Base-by-base conservation (phyloP, 768 basidiomycete species). In the Sarcodon sp. region DNA sequence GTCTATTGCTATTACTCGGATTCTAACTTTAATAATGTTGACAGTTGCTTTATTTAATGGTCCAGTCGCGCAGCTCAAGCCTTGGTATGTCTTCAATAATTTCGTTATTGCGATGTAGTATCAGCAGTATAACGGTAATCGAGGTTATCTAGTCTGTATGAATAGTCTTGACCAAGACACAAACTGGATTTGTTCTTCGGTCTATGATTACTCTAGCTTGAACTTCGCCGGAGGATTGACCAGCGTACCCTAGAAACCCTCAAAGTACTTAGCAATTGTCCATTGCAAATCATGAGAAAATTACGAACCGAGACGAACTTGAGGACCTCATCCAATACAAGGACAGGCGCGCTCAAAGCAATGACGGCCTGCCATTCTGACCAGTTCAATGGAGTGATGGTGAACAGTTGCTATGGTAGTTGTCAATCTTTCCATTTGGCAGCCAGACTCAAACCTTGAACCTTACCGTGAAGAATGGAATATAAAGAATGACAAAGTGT, bases 401-500 rank as follows among this genome's bases (percentile, higher is more conserved):
- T 87, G 61, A 98, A 97, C 50, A 96, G 59, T 6, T 80, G 70
- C 86, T 91, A 55, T 4, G 47, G 35, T 35, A n/a, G 31, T n/a
- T 39, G 43, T 31, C 47, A 51, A 18, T 43, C 50, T 33, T 33
- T 16, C 47, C 21, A 4, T n/a, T 6, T 4, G 9, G 6, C 34
- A n/a, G 35, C 15, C 27, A 32, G 11, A 15, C 33, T 27, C 12
- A 3, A 9, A 48, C 34, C 4, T 7, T 31, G 16, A 35, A 27
- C 1, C 80, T 65, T 55, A 89, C 88, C 21, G 88, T 85, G 66
- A 99, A 91, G 81, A 96, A 89, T 3, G 94, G 93, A 34, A 96
- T 87, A 63, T 99, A 99, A 53, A 99, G 73, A 58, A 98, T 97
- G 71, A 83, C 85, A 57, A 96, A 77, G 64, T 98, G 94, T 31